A percentile compares a stretch with the other conserved stretches of the same genome.
Conservation (phyloP, 2,329 filamentous ascomycete species). For the Zelopaecilomyces penicillatus region DNA sequence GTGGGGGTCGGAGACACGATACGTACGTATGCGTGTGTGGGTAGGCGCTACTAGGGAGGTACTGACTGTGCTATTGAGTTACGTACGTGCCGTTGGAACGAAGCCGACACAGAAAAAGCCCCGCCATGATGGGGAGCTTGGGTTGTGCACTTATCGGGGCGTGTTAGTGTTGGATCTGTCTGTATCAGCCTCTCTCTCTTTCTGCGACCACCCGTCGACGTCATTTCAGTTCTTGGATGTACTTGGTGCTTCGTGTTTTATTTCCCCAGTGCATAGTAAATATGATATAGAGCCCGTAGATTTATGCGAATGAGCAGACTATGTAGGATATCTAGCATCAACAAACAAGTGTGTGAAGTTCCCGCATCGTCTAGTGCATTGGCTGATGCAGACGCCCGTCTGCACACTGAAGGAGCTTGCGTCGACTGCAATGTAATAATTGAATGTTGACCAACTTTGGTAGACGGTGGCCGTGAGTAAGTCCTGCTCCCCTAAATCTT, state of each 20-base stretch:
- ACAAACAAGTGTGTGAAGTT: no score
- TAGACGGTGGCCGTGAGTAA: no score
- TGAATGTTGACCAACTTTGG: no score
- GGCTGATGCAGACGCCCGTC: no score
- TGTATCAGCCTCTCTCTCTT: not conserved
- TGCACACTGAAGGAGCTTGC: no score
- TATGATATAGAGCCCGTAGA: no score
- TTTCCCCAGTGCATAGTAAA: no score
- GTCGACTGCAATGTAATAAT: no score
- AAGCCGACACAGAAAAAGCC: conserved; percentile 5
- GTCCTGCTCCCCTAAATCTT: no score
- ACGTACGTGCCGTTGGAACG: not conserved
- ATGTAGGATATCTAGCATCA: no score
- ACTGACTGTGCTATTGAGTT: not conserved
- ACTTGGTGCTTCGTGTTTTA: not conserved
- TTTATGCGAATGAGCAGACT: no score
- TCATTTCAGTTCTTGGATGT: not conserved
- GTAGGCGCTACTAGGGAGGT: not conserved
- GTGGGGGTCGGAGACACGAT: conserved; percentile 5
- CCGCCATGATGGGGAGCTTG: not conserved
- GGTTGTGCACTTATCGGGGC: conserved; percentile 3
- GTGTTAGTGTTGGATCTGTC: not conserved
- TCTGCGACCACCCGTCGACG: not conserved
- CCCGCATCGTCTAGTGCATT: no score
- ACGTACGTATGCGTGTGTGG: conserved; percentile 2